These are phyloP conservation scores for Talaromyces sp. DNA, from an alignment of 2,329 filamentous ascomycete genomes.

Conservation along the genomic window DNA sequence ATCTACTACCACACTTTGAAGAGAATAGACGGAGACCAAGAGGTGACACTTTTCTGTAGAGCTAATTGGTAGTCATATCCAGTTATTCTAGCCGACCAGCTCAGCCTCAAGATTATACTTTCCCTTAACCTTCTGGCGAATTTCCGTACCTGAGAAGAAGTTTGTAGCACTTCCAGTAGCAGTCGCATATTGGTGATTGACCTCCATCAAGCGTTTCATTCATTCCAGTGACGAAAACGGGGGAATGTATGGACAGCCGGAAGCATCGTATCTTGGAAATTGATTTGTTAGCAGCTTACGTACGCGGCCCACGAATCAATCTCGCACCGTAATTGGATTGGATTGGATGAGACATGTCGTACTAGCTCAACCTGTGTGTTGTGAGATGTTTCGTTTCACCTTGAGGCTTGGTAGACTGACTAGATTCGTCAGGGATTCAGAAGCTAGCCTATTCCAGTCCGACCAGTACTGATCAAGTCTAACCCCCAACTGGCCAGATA, in stretches of 20 bases:
- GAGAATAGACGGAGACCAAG: background rate
- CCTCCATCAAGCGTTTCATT: background rate
- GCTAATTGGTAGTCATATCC: no score
- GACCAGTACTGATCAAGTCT: background rate
- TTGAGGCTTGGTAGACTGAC: background rate
- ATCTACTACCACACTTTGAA: background rate
- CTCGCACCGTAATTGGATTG: background rate
- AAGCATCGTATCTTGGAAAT: background rate
- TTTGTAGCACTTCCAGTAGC: background rate
- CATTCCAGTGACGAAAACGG: background rate
- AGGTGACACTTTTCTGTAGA: background rate
- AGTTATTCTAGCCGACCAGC: background rate
- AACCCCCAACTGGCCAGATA: background rate
- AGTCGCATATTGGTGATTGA: background rate
- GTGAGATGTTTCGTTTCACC: background rate
- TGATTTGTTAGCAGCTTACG: background rate
- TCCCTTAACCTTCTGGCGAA: background rate
- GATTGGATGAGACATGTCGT: background rate
- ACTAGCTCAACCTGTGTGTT: background rate
- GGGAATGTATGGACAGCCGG: background rate
- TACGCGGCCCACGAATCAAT: background rate
- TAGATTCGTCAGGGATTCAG: background rate
- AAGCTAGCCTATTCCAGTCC: background rate
- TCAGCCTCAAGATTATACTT: background rate
- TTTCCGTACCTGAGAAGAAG: background rate